phyloP scores from a whole-genome alignment of 257 asterid genomes.

The Primulina tabacum region DNA sequence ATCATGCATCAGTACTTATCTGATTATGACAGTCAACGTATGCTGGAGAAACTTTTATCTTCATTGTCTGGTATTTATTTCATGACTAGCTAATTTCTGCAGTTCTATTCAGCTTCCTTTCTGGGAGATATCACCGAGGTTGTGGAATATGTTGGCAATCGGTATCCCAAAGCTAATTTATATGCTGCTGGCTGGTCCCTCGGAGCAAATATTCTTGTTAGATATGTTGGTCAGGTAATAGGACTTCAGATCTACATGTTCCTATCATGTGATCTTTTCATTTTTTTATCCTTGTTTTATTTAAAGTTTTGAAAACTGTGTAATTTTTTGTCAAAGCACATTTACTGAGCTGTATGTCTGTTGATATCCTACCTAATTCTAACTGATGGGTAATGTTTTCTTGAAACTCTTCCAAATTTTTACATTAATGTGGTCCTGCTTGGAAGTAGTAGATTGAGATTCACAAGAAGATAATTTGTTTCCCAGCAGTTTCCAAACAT shows the following conservation, averaged over 20 bases:
- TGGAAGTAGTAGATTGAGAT: background rate
- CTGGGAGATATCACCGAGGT: constrained; percentile 86
- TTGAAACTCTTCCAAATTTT: background rate
- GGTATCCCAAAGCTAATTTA: constrained; percentile 72
- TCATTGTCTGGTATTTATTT: constrained; percentile 18
- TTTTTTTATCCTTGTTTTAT: background rate
- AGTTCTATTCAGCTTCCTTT: constrained; percentile 98
- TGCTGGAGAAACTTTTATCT: constrained; percentile 10
- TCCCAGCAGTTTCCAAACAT: background rate
- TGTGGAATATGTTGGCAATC: constrained; percentile 57
- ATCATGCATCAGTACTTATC: constrained; percentile 5
- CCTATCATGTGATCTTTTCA: background rate
- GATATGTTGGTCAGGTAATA: constrained; percentile 80
- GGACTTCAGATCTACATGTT: constrained; percentile 2
- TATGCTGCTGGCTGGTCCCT: constrained; percentile 98
- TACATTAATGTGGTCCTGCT: background rate
- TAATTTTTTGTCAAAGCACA: background rate
- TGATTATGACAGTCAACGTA: constrained; percentile 1
- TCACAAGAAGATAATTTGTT: background rate
- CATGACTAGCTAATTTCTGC: constrained; percentile 36
- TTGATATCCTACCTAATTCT: background rate
- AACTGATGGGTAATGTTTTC: background rate
- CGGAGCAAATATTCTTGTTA: constrained; percentile 94
- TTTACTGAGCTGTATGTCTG: background rate
- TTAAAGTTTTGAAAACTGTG: background rate